These are phyloP conservation scores for Halenospora varia DNA, from an alignment of 495 filamentous ascomycete species.

Conservation along the genomic window DNA sequence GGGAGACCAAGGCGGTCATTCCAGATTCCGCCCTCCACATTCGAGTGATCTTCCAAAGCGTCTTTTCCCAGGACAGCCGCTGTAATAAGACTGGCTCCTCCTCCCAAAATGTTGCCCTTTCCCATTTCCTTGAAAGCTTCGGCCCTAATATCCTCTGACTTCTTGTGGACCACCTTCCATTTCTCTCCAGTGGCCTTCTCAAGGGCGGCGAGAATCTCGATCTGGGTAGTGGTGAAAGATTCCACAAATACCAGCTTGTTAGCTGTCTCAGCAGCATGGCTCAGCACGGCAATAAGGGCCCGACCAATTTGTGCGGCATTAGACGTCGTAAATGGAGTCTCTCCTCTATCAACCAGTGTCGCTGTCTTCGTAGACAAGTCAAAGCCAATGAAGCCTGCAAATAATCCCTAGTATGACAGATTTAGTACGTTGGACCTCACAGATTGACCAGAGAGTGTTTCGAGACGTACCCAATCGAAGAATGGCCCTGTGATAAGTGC, in stretches of 20 bases:
- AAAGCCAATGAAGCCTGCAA: too few relatives aligned
- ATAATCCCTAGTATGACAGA: too few relatives aligned
- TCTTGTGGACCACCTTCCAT: conserved; percentile 27
- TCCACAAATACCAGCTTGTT: conserved; percentile 48
- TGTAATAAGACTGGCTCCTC: conserved; percentile 6
- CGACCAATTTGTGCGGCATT: too few relatives aligned
- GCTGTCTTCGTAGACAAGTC: too few relatives aligned
- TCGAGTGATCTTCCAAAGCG: conserved; percentile 13
- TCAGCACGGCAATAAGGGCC: too few relatives aligned
- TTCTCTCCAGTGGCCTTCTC: conserved; percentile 45
- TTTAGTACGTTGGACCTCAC: too few relatives aligned
- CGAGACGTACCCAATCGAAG: too few relatives aligned
- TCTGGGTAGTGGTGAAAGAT: conserved; percentile 49
- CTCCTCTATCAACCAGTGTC: too few relatives aligned
- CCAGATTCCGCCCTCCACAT: conserved; percentile 16
- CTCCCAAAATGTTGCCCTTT: conserved; percentile 7
- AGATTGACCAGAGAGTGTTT: too few relatives aligned
- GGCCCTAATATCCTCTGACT: conserved; percentile 10
- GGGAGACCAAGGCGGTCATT: conserved; percentile 12
- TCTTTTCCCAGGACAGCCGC: conserved; percentile 13
- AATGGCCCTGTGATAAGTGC: too few relatives aligned
- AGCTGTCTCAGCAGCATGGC: conserved; percentile 41
- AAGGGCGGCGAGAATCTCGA: conserved; percentile 45
- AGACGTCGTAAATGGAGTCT: too few relatives aligned
- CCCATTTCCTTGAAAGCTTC: not conserved